Conservation (phyloP, 495 filamentous ascomycete species). For the Cetradonia linearis region DNA sequence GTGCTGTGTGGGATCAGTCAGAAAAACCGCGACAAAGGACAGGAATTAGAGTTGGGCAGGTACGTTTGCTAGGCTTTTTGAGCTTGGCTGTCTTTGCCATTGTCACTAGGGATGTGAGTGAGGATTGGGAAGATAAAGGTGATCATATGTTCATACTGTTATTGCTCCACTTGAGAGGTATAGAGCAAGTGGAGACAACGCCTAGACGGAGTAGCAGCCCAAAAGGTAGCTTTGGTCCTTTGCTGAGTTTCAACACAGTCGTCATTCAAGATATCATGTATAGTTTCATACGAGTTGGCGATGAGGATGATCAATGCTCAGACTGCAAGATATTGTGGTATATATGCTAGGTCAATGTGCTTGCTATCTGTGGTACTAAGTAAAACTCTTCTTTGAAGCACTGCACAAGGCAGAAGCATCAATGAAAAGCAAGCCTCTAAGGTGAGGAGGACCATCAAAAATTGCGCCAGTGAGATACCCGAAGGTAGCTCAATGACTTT, state of each 20-base stretch:
- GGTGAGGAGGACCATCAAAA: conserved; percentile 48
- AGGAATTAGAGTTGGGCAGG: background rate
- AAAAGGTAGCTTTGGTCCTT: too few relatives aligned
- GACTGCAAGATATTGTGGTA: background rate
- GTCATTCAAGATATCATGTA: too few relatives aligned
- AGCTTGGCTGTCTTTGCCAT: conserved; percentile 42
- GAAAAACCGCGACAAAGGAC: conserved; percentile 4
- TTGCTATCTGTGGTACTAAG: background rate
- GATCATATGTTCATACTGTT: too few relatives aligned
- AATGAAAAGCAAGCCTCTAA: conserved; percentile 44
- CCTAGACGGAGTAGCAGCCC: too few relatives aligned
- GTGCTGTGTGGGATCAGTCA: background rate
- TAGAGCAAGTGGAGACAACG: too few relatives aligned
- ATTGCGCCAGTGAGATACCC: conserved; percentile 60
- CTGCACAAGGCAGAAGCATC: conserved; percentile 35
- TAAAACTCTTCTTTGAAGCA: conserved; percentile 41
- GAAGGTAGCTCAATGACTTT: conserved; percentile 56
- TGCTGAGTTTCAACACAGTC: too few relatives aligned
- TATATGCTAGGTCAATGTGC: background rate
- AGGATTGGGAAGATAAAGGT: background rate
- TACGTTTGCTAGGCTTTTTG: conserved; percentile 35
- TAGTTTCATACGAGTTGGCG: too few relatives aligned
- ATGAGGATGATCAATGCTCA: too few relatives aligned
- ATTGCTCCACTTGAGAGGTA: background rate
- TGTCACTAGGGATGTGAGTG: conserved; percentile 15